Evolutionary conservation across 2,329 filamentous ascomycete species (phyloP).

Genomic region (Talaromyces funiculosus): DNA sequence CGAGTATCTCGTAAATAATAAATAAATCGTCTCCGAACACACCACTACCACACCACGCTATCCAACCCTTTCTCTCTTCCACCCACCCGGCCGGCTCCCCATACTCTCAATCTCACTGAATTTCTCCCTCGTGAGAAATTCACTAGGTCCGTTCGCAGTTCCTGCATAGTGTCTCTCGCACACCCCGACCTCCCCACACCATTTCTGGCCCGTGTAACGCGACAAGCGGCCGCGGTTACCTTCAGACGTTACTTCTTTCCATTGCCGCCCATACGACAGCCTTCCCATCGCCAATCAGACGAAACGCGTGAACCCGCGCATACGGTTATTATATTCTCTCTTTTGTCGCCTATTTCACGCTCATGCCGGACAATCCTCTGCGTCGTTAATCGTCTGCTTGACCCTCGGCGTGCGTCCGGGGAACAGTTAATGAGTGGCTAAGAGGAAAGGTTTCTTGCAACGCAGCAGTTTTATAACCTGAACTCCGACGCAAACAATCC

Average conservation of each 20-base stretch:
- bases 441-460: background rate
- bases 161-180: conserved; percentile 11
- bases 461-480: background rate
- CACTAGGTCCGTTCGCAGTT: conserved; percentile 11
- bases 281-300: background rate
- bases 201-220: conserved; percentile 13
- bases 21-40: background rate
- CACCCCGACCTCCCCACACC: conserved; percentile 4
- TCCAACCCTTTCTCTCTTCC: background rate
- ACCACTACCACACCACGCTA: background rate
- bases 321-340: conserved; percentile 12
- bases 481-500: background rate
- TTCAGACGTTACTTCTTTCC: conserved; percentile 6
- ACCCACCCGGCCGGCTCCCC: background rate
- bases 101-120: background rate
- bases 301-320: background rate
- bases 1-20: background rate
- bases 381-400: background rate
- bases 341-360: conserved; percentile 11
- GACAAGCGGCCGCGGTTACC: conserved; percentile 15
- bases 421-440: background rate
- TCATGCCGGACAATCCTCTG: background rate
- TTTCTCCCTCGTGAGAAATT: background rate
- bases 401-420: background rate
- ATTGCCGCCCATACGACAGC: conserved; percentile 15